phyloP scores from a whole-genome alignment of 495 filamentous ascomycete genomes.

The Cercophora newfieldiana region DNA sequence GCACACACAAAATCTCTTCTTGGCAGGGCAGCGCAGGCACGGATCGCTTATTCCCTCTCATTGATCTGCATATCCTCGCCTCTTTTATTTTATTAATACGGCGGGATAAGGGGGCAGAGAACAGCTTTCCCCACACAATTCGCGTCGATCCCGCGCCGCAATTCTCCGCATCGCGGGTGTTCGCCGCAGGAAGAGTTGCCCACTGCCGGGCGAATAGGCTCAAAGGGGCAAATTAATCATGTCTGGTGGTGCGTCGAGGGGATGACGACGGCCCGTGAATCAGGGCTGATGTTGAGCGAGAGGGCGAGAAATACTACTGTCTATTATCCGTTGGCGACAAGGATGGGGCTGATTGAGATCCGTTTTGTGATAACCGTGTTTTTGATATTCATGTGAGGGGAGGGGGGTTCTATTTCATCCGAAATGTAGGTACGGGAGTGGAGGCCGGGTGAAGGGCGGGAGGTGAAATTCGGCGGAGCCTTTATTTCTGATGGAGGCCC shows the following conservation, averaged over 20 bases:
- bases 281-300: neutral
- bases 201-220: conserved; percentile 10
- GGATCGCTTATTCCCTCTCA: neutral
- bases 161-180: conserved; percentile 5
- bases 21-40: neutral
- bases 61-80: too few relatives aligned
- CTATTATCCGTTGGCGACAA: neutral
- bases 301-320: neutral
- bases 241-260: neutral
- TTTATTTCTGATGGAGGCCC: neutral
- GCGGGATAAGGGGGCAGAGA: neutral
- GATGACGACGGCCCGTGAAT: neutral
- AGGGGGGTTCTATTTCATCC: neutral
- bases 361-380: neutral
- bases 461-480: neutral
- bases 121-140: neutral
- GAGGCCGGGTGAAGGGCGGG: neutral
- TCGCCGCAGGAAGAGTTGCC: neutral
- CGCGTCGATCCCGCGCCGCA: neutral
- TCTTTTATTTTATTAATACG: neutral
- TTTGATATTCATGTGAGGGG: too few relatives aligned
- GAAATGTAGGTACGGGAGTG: neutral
- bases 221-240: neutral
- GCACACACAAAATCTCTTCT: too few relatives aligned
- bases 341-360: neutral